Base-by-base conservation (phyloP, 2,329 filamentous ascomycete genomes). In the Nigrospora sphaerica region DNA sequence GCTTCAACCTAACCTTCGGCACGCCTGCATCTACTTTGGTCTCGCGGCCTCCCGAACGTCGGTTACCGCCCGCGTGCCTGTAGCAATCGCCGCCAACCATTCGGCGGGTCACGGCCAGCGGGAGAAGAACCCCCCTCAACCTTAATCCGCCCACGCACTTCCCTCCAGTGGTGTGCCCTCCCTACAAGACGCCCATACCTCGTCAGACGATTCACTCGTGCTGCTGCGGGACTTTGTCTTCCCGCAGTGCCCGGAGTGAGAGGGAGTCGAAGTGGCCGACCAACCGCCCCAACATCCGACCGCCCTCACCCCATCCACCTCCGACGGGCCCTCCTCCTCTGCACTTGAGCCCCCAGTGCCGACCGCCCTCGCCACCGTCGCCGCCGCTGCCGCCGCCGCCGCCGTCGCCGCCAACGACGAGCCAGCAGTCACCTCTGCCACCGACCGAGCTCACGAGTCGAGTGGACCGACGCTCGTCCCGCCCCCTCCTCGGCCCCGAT, bases 181-280 rank as follows among this genome's bases (percentile, higher is more conserved):
- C 17, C 32, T 19, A 35, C 32, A 42, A 28, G 16, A 35, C 19
- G 39, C n/a, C 18, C 31, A 28, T 34, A 39, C 33, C 18, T 33
- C n/a, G 28, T 42, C 17, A n/a, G 18, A 41, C 44, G 40, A 33
- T 23, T 34, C 17, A 34, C 32, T 33, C 32, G 18, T 40, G 31
- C 37, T 53, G 55, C 57, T 61, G 68, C 65, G 67, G 72, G 66
- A 67, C 62, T 51, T 32, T 42, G 19, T 33, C 45, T 35, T 69
- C 69, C 75, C 72, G 70, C 71, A 69, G 58, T 57, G 67, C 59
- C 52, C 34, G 42, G 18, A 37, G 42, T 32, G 16, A 44, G 32
- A 35, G 52, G 42, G 39, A 67, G 70, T 81, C 81, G 83, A 81
- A 77, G 84, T 88, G 85, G 85, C 84, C 77, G 77, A 85, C 80